Evolutionary conservation across 2,329 filamentous ascomycete species (phyloP), one percentile per base, ranked within the genome.

Genomic region (Colletotrichum sp.): DNA sequence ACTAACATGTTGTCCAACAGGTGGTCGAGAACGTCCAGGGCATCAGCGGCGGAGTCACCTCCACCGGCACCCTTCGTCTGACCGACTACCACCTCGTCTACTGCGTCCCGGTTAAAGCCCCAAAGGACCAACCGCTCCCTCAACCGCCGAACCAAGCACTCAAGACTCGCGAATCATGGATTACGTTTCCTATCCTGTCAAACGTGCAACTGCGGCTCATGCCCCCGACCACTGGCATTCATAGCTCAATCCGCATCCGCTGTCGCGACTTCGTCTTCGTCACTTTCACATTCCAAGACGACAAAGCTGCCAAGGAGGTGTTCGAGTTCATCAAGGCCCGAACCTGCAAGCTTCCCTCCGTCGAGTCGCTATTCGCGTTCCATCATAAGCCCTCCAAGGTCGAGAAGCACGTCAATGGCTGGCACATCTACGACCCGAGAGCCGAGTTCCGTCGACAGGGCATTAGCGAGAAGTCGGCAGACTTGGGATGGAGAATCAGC

Each of bases 201-300:
- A 91, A 93, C 81, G 98, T 96, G 85, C 92, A 91, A 28, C 92
- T 96, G 79, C 92, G 95, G 75, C 94, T 95, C 32, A 92, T 93
- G 63, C 93, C 94, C 22, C 89, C 91, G 8, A 88, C 89, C 15
- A 94, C 94, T 74, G 91, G 92, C 67, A 91, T 95, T 77, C 90
- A 92, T 36, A 95, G 96, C 8, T 94, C 95, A 5, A 95, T 99
- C 82, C 94, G 96, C 68, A 87, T 99, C 77, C 93, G 96, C 69
- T 96, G 96, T 82, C 94, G 96, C 74, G 97, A 99, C 87, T 98
- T 99, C 83, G 96, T 92, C 65, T 98, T 96, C 84, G 93, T 98
- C 77, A 96, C 95, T 77, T 96, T 99, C 86, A 96, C 96, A 85
- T 98, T 99, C 82, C 82, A 87, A 25, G 92, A 94, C 72, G 94